These are phyloP conservation scores for Boletellus ananiceps DNA, from an alignment of 768 basidiomycete species.

Conservation along the genomic window DNA sequence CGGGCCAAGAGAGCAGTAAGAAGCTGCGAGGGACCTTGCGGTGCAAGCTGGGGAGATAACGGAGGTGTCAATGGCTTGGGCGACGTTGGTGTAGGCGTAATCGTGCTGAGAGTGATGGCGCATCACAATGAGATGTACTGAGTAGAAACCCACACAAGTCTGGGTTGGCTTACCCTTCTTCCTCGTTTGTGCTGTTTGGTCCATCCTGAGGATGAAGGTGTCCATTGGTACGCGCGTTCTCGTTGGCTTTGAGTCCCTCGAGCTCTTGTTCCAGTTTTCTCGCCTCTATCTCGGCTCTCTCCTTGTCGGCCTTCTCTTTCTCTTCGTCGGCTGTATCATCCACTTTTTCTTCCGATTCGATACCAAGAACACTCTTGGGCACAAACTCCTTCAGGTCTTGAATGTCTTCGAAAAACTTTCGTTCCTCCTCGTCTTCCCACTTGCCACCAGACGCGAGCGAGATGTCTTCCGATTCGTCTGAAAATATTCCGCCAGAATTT, in stretches of 20 bases:
- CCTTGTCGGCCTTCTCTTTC: slow-evolving; percentile 48
- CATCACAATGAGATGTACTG: slow-evolving; percentile 36
- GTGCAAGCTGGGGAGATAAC: slow-evolving; percentile 64
- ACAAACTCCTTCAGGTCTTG: slow-evolving; percentile 90
- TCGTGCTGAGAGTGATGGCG: slow-evolving; percentile 31
- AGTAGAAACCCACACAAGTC: neutral
- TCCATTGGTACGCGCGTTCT: slow-evolving; percentile 22
- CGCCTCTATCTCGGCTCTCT: slow-evolving; percentile 60
- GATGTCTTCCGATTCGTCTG: slow-evolving; percentile 56
- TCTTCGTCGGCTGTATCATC: slow-evolving; percentile 44
- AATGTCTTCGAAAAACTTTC: slow-evolving; percentile 89
- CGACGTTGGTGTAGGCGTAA: slow-evolving; percentile 66
- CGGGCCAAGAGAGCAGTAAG: slow-evolving; percentile 87
- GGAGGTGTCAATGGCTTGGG: slow-evolving; percentile 59
- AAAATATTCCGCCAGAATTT: slow-evolving; percentile 36
- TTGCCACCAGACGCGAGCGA: slow-evolving; percentile 61
- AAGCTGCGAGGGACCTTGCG: slow-evolving; percentile 90
- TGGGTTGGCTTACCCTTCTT: slow-evolving; percentile 25
- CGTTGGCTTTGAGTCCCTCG: slow-evolving; percentile 50
- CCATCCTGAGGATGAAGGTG: slow-evolving; percentile 2
- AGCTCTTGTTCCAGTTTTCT: slow-evolving; percentile 76
- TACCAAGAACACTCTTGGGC: slow-evolving; percentile 80
- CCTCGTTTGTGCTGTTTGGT: slow-evolving; percentile 22
- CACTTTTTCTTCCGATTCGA: slow-evolving; percentile 38
- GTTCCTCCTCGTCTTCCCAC: slow-evolving; percentile 98